Base-by-base conservation (phyloP, 768 basidiomycete species). In the Boletellus emodensis region DNA sequence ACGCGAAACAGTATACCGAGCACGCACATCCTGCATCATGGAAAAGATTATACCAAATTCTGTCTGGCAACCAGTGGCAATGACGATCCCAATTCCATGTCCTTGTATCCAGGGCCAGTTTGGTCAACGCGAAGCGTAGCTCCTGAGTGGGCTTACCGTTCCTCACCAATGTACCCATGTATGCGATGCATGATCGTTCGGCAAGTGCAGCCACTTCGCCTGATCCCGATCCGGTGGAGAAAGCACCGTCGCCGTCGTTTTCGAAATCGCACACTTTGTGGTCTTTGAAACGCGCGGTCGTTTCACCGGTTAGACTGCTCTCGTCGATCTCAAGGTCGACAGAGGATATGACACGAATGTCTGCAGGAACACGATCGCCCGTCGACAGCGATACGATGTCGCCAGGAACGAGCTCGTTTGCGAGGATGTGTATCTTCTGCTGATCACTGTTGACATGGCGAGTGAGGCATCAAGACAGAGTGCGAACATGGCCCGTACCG, bases 41-140 rank as follows among this genome's bases (percentile, higher is more conserved):
- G 87, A 84, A 65, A 98, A 98, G 53, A 98, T 91, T 49, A 95
- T 84, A 22, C 94, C 94, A 68, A 98, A 95, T 63, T 98, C 94
- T 1, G 92, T 95, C 54, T 87, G 82, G 12, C 81, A 76, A 2
- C 95, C 88, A 1, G 81, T 91, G 0, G 81, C 91, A 40, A 98
- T 88, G 6, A 95, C 92, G 40, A 97, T 74, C 6, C 95, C 94
- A 35, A 79, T 73, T 0, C 93, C 94, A 46, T 90, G 75, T 6
- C 90, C 88, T 89, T 56, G 46, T 20, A 33, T 35, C 46, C 35
- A n/a, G 13, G 17, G 10, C 14, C 9, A 24, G 34, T 32, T 58
- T 2, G 52, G 53, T 39, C 40, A 49, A 42, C 36, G 49, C n/a
- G 41, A 30, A 40, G 28, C 4, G 10, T 11, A 2, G 24, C 26